phyloP scores from a whole-genome alignment of 1,284 basidiomycete genomes.

The Ustilago xerochloae region DNA sequence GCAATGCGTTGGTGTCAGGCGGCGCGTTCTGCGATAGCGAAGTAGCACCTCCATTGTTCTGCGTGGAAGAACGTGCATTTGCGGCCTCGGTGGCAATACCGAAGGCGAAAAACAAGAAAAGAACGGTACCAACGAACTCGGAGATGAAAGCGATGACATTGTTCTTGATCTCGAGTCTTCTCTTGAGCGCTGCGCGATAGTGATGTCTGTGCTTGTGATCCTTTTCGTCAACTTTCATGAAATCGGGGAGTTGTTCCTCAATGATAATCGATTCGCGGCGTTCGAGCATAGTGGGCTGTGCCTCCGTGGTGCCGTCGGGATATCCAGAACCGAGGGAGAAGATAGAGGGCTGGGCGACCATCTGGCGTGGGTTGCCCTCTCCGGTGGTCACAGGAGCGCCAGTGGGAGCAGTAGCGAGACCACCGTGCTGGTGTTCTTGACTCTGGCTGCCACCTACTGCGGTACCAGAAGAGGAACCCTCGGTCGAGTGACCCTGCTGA shows the following conservation, averaged over 20 bases:
- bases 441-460: slow-evolving; percentile 7
- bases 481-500: neutral
- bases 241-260: slow-evolving; percentile 38
- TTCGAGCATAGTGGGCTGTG: slow-evolving; percentile 25
- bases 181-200: slow-evolving; percentile 38
- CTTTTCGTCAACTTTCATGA: slow-evolving; percentile 49
- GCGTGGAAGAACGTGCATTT: slow-evolving; percentile 21
- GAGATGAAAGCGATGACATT: slow-evolving; percentile 70
- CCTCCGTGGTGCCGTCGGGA: neutral
- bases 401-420: slow-evolving; percentile 28
- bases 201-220: slow-evolving; percentile 45
- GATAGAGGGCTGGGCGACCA: slow-evolving; percentile 35
- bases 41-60: slow-evolving; percentile 17
- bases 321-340: slow-evolving; percentile 29
- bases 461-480: slow-evolving; percentile 12
- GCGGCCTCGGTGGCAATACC: slow-evolving; percentile 53
- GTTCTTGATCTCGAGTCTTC: slow-evolving; percentile 72
- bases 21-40: slow-evolving; percentile 38
- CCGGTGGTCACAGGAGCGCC: slow-evolving; percentile 34
- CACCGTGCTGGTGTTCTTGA: slow-evolving; percentile 24
- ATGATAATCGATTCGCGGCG: slow-evolving; percentile 38
- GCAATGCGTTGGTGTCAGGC: slow-evolving; percentile 62
- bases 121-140: slow-evolving; percentile 71
- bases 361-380: slow-evolving; percentile 22
- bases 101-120: slow-evolving; percentile 64